Conservation (phyloP, 2,329 filamentous ascomycete species). For the Ophiognomonia clavigignenti-juglandacearum region DNA sequence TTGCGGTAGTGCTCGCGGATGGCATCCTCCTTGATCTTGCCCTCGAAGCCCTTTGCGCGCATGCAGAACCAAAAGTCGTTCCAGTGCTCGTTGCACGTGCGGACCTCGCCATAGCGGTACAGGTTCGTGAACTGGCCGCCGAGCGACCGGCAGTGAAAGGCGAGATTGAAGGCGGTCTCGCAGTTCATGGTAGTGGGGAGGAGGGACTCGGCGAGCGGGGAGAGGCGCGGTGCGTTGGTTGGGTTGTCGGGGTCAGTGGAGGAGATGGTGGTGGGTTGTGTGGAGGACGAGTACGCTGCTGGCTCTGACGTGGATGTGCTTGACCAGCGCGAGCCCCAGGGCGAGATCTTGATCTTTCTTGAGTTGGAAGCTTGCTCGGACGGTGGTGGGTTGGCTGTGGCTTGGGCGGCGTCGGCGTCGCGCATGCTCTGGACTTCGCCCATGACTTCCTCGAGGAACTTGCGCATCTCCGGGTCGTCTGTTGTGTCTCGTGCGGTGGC, state of each 20-base stretch:
- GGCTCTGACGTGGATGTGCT: slow-evolving; percentile 21
- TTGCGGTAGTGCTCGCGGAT: slow-evolving; percentile 65
- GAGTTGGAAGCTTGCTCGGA: too few relatives aligned
- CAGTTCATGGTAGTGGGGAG: slow-evolving; percentile 85
- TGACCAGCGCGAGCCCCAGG: slow-evolving; percentile 27
- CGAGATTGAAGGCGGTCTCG: slow-evolving; percentile 82
- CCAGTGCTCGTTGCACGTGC: slow-evolving; percentile 80
- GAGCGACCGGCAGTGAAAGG: slow-evolving; percentile 89
- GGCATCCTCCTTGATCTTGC: slow-evolving; percentile 53
- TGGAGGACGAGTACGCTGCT: slow-evolving; percentile 17
- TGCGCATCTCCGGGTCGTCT: slow-evolving; percentile 52
- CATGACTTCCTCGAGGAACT: slow-evolving; percentile 36
- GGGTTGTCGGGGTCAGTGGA: background rate
- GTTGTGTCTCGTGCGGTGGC: slow-evolving; percentile 16
- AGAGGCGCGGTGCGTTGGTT: slow-evolving; percentile 21
- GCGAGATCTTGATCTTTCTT: slow-evolving; percentile 22
- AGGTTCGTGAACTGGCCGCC: slow-evolving; percentile 89
- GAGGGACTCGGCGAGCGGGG: slow-evolving; percentile 59
- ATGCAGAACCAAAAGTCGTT: slow-evolving; percentile 98
- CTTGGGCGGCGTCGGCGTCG: slow-evolving; percentile 16
- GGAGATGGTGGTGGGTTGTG: slow-evolving; percentile 16
- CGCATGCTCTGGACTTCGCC: slow-evolving; percentile 1
- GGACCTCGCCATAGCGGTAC: slow-evolving; percentile 78
- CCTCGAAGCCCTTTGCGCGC: slow-evolving; percentile 64
- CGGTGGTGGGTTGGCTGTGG: slow-evolving; percentile 26